Evolutionary conservation across 371 early-diverging fungal genomes (phyloP), one percentile per base, ranked within the genome.

Genomic region (Conidiobolus incongruus): DNA sequence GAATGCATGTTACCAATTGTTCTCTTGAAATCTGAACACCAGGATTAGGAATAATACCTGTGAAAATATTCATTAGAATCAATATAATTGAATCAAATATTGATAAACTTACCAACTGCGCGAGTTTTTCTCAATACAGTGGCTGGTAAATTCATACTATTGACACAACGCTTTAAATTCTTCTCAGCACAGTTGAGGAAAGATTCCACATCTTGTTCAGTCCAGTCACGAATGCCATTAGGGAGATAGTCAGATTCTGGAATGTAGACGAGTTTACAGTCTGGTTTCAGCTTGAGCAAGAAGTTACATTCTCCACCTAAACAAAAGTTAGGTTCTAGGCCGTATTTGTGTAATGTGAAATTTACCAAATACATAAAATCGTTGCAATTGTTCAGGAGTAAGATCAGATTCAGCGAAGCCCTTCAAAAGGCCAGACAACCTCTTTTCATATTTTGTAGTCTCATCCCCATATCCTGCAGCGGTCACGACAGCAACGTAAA

Each of bases 381-480:
- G 57, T 10, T 52, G 47, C 6, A 64, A 54, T 43, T 59, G 54
- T 24, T 54, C 61, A 10, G 56, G 49, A 2, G 60, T 44, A n/a
- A 82, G 57, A 2, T 49, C 48, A 4, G 64, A 56, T 0, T 16
- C 47, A 1, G 51, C 50, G 47, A 85, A 72, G 2, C 71, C 72
- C 15, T 59, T 49, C 30, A 85, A 52, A 11, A 85, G 61, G 0
- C 85, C 85, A 8, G 67, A 56, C 3, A 85, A 58, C 13, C 86
- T 57, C 30, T 60, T 49, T 52, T 82, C 81, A 62, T 85, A 85
- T 35, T 65, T 54, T 24, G 47, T 42, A 0, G 75, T 66, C 50
- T 77, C 67, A 8, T 61, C 62, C 5, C 68, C 68, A 58, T 85
- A 85, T 1, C 83, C 82, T 1, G 86, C 86, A 6, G 86, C 86